Conservation (phyloP, 345 rosid species). For the Turnera subulata region DNA sequence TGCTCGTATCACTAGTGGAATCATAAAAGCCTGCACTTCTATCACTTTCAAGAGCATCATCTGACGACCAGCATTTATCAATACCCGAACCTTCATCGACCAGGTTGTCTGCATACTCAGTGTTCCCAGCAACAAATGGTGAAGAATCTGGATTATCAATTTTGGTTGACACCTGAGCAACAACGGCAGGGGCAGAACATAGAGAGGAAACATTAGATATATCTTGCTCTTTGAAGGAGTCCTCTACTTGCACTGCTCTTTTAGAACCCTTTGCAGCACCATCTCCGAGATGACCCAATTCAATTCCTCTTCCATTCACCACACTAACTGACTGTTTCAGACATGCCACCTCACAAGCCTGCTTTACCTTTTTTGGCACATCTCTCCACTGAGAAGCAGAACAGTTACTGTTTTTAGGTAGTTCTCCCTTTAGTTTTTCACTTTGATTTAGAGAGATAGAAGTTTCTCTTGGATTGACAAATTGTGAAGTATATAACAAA, state of each 20-base stretch:
- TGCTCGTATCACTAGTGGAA: constrained; percentile 16
- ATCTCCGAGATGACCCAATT: constrained; percentile 20
- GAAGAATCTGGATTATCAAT: constrained; percentile 30
- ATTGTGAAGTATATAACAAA: constrained; percentile 18
- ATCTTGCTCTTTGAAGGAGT: constrained; percentile 30
- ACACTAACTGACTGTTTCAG: constrained; percentile 14
- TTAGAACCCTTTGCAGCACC: constrained; percentile 14
- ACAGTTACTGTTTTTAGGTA: constrained; percentile 16
- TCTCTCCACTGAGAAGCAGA: constrained; percentile 40
- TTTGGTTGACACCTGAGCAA: constrained; percentile 37
- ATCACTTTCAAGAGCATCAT: constrained; percentile 42
- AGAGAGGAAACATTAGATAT: constrained; percentile 44
- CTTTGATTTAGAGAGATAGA: constrained; percentile 14
- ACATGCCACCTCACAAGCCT: constrained; percentile 13
- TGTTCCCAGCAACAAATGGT: constrained; percentile 24
- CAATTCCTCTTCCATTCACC: constrained; percentile 18
- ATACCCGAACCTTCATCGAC: constrained; percentile 47
- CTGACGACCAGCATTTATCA: constrained; percentile 50
- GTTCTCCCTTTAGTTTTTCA: constrained; percentile 9
- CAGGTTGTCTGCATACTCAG: constrained; percentile 20
- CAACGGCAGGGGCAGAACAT: constrained; percentile 37
- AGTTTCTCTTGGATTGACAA: constrained; percentile 24
- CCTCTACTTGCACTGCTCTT: constrained; percentile 18
- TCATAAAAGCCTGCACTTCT: constrained; percentile 34
- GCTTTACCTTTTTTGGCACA: constrained; percentile 35